phyloP scores from a whole-genome alignment of 176 grass and related monocot genomes.

The Rhipidocladum racemiflorum region DNA sequence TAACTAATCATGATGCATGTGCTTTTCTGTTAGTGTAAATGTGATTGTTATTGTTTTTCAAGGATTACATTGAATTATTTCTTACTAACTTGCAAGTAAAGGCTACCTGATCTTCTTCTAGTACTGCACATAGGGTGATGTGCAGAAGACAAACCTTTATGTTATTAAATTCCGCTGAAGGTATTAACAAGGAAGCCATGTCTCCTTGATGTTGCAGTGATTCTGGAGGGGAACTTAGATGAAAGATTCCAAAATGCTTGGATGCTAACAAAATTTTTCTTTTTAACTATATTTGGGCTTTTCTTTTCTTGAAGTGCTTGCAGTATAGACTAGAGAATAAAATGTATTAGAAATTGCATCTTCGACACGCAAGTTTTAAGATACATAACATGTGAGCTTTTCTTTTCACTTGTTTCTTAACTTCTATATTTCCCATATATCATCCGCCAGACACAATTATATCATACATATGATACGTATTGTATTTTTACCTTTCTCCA shows the following conservation, averaged over 20 bases:
- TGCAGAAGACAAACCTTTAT: neutral
- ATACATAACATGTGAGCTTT: neutral
- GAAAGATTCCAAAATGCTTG: neutral
- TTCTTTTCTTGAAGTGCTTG: neutral
- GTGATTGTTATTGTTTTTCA: neutral
- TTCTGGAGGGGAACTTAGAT: neutral
- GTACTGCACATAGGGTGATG: neutral
- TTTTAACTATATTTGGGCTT: neutral
- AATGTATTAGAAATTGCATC: neutral
- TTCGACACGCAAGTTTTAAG: neutral
- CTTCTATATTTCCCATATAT: neutral
- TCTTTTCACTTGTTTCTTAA: neutral
- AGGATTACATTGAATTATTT: conserved; percentile 10
- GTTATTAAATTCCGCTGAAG: neutral
- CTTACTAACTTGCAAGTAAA: conserved; percentile 10
- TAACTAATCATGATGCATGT: neutral
- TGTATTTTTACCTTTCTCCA: neutral
- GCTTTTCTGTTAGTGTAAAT: neutral
- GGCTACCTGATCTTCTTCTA: neutral
- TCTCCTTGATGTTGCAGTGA: neutral
- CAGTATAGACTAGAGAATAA: neutral
- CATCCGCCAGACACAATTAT: neutral
- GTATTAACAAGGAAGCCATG: neutral
- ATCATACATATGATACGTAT: neutral
- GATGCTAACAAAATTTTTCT: neutral